Base-by-base conservation (phyloP, 2,329 filamentous ascomycete genomes). In the Aspergillus candidus region DNA sequence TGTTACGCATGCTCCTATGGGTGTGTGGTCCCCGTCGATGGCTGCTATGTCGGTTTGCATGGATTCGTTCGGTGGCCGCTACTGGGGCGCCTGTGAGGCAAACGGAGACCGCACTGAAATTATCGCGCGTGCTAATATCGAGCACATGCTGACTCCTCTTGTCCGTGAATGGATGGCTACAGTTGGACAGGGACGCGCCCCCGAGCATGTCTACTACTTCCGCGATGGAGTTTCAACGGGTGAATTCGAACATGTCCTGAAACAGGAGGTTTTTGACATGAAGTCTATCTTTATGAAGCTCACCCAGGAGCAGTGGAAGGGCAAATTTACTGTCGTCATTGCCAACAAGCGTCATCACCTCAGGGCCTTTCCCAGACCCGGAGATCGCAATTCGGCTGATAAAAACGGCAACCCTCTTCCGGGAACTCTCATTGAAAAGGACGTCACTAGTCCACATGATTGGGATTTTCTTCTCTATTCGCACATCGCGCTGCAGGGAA, bases 341-440 rank as follows among this genome's bases (percentile, higher is more conserved):
- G 90, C 87, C 1, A 90, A 87, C 1, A 98, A 98, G 76, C 85
- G 93, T 3, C 93, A 98, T 55, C 91, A 96, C 58, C 82, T 95
- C 41, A 86, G 93, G 12, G 89, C 95, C 64, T 97, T 97, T 72
- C 91, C 93, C 0, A 76, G 79, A 38, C 66, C 71, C 0, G 68
- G 64, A 13, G 74, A 78, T 45, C 61, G 53, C 8, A 48, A 46
- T 3, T 67, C 72, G 11, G 76, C 70, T 5, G 93, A 98, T 60
- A 76, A 75, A 38, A 94, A 94, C 52, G 78, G 75, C 31, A 98
- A 97, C 59, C 78, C 89, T 1, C 65, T 91, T 0, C 91, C 91
- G 0, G 94, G 93, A 3, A 94, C 87, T 0, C 63, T 98, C 1
- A 83, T 98, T 4, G 91, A 97, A 66, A 77, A 75, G 30, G 91